Evolutionary conservation across 352 stramenopile genomes (phyloP).

Genomic region (Phytophthora boehmeriae): DNA sequence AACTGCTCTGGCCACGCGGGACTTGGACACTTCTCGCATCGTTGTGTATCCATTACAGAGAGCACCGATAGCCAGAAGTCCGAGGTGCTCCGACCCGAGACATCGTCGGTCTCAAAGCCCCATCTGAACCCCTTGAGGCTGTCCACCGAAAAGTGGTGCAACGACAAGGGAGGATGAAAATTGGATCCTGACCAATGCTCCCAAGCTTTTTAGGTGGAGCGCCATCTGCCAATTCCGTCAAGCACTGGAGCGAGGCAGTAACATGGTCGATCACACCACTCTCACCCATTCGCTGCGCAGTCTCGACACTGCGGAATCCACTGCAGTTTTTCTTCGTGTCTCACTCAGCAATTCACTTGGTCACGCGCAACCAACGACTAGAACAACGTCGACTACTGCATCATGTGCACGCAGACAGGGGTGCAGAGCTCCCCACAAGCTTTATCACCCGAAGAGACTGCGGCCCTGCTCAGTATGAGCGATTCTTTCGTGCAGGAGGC

Average conservation of each 20-base stretch:
- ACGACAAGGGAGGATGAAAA: slow-evolving; percentile 12
- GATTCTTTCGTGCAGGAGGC: slow-evolving; percentile 40
- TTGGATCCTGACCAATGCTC: background rate
- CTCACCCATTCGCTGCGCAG: slow-evolving; percentile 9
- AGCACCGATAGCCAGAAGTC: background rate
- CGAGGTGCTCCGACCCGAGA: background rate
- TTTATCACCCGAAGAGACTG: slow-evolving; percentile 30
- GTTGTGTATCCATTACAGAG: background rate
- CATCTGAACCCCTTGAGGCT: slow-evolving; percentile 31
- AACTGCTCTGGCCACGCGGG: slow-evolving; percentile 10
- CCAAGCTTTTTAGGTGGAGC: background rate
- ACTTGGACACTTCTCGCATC: background rate
- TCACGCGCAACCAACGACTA: slow-evolving; percentile 2
- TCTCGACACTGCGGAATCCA: background rate
- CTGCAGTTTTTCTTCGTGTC: slow-evolving; percentile 4
- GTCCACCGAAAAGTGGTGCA: slow-evolving; percentile 12
- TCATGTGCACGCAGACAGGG: slow-evolving; percentile 21
- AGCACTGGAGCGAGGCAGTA: slow-evolving; percentile 28
- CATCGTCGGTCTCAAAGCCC: slow-evolving; percentile 12
- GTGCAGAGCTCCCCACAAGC: slow-evolving; percentile 1
- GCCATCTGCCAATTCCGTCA: slow-evolving; percentile 27
- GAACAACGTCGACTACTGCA: background rate
- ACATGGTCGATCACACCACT: slow-evolving; percentile 18
- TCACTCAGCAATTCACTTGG: slow-evolving; percentile 21
- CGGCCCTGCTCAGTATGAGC: slow-evolving; percentile 34